Percentiles rank a stretch among this genome's conserved stretches.
These are phyloP conservation scores for Trichoderma endophyticum DNA, from an alignment of 2,329 filamentous ascomycete genomes.

Conservation along the genomic window DNA sequence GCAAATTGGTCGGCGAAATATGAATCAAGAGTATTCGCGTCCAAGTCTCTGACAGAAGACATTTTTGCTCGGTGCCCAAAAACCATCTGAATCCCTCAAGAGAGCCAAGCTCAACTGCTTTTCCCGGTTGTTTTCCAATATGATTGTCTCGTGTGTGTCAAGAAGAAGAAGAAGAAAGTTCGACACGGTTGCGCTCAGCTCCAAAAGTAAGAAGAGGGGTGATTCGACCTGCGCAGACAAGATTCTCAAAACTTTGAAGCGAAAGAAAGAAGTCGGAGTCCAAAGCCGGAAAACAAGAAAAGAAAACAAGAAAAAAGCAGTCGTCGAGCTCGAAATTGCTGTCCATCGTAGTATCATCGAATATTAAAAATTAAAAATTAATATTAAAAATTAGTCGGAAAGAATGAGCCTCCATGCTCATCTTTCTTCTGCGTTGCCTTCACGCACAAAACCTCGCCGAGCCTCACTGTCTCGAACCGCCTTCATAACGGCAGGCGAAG, in stretches of 20 bases:
- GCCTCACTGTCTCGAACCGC: conserved; percentile 7
- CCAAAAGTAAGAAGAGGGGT: neutral
- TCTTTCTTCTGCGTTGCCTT: conserved; percentile 16
- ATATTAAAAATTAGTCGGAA: neutral
- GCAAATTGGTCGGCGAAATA: conserved; percentile 3
- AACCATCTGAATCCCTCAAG: conserved; percentile 9
- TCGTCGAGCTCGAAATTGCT: conserved; percentile 14
- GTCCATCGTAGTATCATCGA: conserved; percentile 8
- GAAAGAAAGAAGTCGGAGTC: neutral
- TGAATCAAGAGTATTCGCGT: neutral
- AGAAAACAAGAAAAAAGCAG: neutral
- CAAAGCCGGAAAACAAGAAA: neutral
- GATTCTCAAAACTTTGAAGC: neutral
- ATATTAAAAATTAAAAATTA: conserved; percentile 6
- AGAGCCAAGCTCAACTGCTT: conserved; percentile 13
- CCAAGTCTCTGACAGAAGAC: conserved; percentile 11
- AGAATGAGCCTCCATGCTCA: conserved; percentile 4
- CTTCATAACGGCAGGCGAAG: conserved; percentile 17
- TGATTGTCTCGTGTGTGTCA: neutral
- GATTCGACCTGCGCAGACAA: conserved; percentile 14
- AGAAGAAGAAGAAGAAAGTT: neutral
- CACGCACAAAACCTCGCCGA: neutral
- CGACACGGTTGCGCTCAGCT: conserved; percentile 9
- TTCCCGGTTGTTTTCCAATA: neutral
- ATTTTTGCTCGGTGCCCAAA: conserved; percentile 1